Percentiles rank a stretch among this genome's conserved stretches.
Conservation (phyloP, 345 rosid species). For the Aethionema arabicum region DNA sequence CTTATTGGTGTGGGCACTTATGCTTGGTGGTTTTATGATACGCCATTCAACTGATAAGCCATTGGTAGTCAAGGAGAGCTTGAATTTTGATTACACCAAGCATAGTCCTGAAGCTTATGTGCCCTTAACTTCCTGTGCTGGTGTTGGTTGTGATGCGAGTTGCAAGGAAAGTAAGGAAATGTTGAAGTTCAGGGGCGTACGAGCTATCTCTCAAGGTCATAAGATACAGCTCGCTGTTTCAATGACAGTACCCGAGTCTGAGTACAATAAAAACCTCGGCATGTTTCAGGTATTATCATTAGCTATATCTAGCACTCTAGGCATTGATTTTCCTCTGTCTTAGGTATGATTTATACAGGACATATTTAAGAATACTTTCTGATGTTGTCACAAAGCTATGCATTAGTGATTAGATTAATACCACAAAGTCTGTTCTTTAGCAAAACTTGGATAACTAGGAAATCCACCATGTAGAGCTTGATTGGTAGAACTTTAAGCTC, state of each 20-base stretch:
- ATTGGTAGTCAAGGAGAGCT: slow-evolving; percentile 44
- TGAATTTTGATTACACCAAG: slow-evolving; percentile 58
- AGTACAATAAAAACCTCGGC: slow-evolving; percentile 78
- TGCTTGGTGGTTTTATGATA: slow-evolving; percentile 55
- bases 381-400: neutral
- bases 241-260: slow-evolving; percentile 70
- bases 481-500: too few relatives aligned
- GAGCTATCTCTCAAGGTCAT: slow-evolving; percentile 32
- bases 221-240: slow-evolving; percentile 30
- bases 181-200: slow-evolving; percentile 23
- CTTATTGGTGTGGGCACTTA: slow-evolving; percentile 49
- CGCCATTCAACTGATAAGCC: slow-evolving; percentile 65
- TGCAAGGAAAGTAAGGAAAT: slow-evolving; percentile 47
- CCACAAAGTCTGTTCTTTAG: too few relatives aligned
- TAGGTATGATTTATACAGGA: neutral
- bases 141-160: slow-evolving; percentile 44
- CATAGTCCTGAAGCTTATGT: slow-evolving; percentile 64
- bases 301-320: slow-evolving; percentile 5
- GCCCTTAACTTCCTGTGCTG: slow-evolving; percentile 55
- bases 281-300: slow-evolving; percentile 66
- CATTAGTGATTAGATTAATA: neutral
- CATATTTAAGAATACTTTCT: neutral
- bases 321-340: slow-evolving; percentile 5
- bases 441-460: neutral
- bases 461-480: neutral